Evolutionary conservation across 495 filamentous ascomycete genomes (phyloP).

Genomic region (Aspergillus coremiiformis): DNA sequence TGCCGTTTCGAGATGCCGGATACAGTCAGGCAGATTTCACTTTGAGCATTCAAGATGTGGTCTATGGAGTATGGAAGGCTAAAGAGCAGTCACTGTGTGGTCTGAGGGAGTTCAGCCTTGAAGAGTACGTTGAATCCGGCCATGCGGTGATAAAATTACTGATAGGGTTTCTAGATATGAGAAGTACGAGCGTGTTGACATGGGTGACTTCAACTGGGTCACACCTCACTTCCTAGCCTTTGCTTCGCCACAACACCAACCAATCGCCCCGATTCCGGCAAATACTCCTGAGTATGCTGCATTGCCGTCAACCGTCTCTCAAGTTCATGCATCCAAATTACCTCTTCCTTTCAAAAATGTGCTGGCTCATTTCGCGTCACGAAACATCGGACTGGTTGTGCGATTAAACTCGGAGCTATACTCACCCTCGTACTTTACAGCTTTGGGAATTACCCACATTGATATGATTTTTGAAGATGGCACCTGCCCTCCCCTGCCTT

Average conservation of each 20-base stretch:
- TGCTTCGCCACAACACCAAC: conserved; percentile 82
- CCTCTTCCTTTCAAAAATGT: conserved; percentile 91
- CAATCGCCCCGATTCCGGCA: conserved; percentile 58
- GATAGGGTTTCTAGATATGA: conserved; percentile 58
- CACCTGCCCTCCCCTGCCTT: conserved; percentile 79
- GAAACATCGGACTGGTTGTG: conserved; percentile 87
- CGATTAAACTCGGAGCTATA: conserved; percentile 94
- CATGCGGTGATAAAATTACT: conserved; percentile 6
- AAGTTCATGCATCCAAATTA: conserved; percentile 56
- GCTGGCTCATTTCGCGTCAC: conserved; percentile 73
- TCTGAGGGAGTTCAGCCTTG: conserved; percentile 81
- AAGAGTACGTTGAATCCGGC: conserved; percentile 57
- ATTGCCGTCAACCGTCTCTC: conserved; percentile 60
- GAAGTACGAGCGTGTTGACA: conserved; percentile 88
- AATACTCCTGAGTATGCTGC: conserved; percentile 63
- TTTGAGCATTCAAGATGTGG: conserved; percentile 89
- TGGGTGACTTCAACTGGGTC: conserved; percentile 99
- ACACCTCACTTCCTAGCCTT: conserved; percentile 93
- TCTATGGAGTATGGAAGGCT: conserved; percentile 97
- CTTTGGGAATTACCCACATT: conserved; percentile 86
- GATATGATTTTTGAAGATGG: conserved; percentile 99
- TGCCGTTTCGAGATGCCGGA: conserved; percentile 97
- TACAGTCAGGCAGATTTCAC: conserved; percentile 98
- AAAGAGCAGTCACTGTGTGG: conserved; percentile 89
- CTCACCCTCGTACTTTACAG: conserved; percentile 89